phyloP scores from a whole-genome alignment of 2,329 filamentous ascomycete genomes.

The Metarhizium guizhouense region DNA sequence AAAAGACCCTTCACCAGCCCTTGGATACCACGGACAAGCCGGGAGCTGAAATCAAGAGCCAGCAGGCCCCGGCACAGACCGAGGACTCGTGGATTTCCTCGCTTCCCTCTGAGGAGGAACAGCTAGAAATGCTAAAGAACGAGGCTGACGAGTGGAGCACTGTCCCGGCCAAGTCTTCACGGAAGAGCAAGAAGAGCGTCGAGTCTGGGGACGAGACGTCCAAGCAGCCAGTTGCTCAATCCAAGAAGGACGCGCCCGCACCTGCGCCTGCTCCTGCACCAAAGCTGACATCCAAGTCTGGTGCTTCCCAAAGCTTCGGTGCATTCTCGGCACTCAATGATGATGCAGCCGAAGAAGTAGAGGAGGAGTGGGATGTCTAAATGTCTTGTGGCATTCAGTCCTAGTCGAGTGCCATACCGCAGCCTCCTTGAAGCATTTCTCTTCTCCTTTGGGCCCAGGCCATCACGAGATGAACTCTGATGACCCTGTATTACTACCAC shows the following conservation, averaged over 20 bases:
- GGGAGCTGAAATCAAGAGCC: constrained; percentile 20
- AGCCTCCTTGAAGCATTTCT: not conserved
- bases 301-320: constrained; percentile 27
- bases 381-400: not conserved
- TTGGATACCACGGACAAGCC: constrained; percentile 49
- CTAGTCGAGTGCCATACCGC: not conserved
- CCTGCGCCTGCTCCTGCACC: constrained; percentile 13
- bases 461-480: not conserved
- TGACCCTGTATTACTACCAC: constrained; percentile 4
- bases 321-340: constrained; percentile 42
- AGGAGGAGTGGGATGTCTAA: constrained; percentile 46
- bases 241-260: constrained; percentile 17
- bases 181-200: constrained; percentile 32
- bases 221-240: constrained; percentile 19
- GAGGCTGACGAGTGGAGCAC: constrained; percentile 51
- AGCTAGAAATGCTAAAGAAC: constrained; percentile 46
- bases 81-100: constrained; percentile 38
- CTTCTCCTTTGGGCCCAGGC: not conserved
- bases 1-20: constrained; percentile 31
- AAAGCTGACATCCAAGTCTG: constrained; percentile 21
- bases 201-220: constrained; percentile 27
- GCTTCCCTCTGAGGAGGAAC: constrained; percentile 53
- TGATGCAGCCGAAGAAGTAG: constrained; percentile 30
- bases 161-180: constrained; percentile 40
- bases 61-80: constrained; percentile 20